A percentile compares a stretch with the other conserved stretches of the same genome.
Evolutionary conservation across 2,329 filamentous ascomycete genomes (phyloP).

Genomic region (Paracoccidioides brasiliensis): DNA sequence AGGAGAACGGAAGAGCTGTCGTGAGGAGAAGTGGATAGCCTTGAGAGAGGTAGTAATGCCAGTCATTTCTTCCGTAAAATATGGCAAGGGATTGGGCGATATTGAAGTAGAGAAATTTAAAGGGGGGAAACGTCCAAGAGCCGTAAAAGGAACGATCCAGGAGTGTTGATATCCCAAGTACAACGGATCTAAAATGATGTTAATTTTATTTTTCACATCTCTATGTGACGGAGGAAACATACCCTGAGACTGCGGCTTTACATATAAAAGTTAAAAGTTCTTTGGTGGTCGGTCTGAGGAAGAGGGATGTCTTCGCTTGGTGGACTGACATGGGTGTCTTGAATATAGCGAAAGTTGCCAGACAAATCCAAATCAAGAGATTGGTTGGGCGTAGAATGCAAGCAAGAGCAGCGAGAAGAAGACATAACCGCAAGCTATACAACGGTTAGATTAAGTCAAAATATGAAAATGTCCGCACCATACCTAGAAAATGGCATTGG

Average conservation of each 20-base stretch:
- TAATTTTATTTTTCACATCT: neutral
- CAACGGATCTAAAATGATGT: slow-evolving; percentile 18
- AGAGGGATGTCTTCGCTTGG: neutral
- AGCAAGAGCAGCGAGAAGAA: slow-evolving; percentile 66
- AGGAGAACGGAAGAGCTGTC: slow-evolving; percentile 64
- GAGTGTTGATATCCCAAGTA: slow-evolving; percentile 50
- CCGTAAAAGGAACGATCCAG: slow-evolving; percentile 72
- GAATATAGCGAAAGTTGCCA: slow-evolving; percentile 45
- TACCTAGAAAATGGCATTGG: slow-evolving; percentile 16
- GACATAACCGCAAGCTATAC: slow-evolving; percentile 46
- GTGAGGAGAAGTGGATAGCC: slow-evolving; percentile 78
- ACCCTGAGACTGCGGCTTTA: slow-evolving; percentile 51
- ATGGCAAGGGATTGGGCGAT: slow-evolving; percentile 73
- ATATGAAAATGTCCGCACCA: neutral
- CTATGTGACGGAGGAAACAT: slow-evolving; percentile 10
- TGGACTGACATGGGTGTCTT: slow-evolving; percentile 12
- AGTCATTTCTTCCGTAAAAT: slow-evolving; percentile 82
- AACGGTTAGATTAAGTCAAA: slow-evolving; percentile 3
- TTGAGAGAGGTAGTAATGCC: slow-evolving; percentile 88
- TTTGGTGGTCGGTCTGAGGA: slow-evolving; percentile 6
- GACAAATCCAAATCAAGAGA: slow-evolving; percentile 63
- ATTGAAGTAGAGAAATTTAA: slow-evolving; percentile 84
- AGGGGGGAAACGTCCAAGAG: slow-evolving; percentile 74
- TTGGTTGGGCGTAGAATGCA: slow-evolving; percentile 86
- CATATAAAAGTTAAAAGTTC: slow-evolving; percentile 39